Base-by-base conservation (phyloP, 2,329 filamentous ascomycete species). In the Fusarium sp. region DNA sequence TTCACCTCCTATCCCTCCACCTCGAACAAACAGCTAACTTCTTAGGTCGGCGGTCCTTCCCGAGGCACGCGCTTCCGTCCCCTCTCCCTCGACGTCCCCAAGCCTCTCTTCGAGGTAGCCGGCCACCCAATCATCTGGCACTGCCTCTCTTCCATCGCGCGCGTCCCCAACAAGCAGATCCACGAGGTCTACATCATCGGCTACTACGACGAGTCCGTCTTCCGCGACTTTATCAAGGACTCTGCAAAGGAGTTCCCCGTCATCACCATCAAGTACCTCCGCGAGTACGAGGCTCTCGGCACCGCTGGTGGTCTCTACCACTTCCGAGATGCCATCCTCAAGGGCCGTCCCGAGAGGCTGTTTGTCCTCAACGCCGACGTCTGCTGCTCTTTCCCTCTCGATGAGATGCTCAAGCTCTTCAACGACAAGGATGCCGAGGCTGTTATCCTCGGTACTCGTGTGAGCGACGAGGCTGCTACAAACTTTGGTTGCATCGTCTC, bases 401-500 rank as follows among this genome's bases (percentile, higher is more conserved):
- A 92, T 77, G 95, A 98, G 84, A 98, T 99, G 97, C 93, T 98
- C 75, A 92, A 93, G 83, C 89, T 98, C 77, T 98, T 97, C 83
- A 93, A 95, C 80, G 95, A 98, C 83, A 97, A 95, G 86, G 94
- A 98, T 79, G 97, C 96, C 67, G 97, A 98, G 87, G 97, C 97
- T 35, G 93, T 98, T 77, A 98, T 99, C 82, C 88, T 99, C 74
- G 97, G 97, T 64, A 99, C 97, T 45, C 90, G 95, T 65, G 95
- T 98, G 68, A 92, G 92, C 81, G 94, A 97, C 81, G 96, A 98
- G 67, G 94, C 95, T 22, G 96, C 97, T 35, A 93, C 91, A 79
- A 98, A 98, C 88, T 99, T 98, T 82, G 97, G 97, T 73, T 99
- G 97, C 89, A 97, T 98, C 81, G 97, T 98, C 67, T 97, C 94